phyloP scores from a whole-genome alignment of 768 basidiomycete species.

The Collybia sordida region DNA sequence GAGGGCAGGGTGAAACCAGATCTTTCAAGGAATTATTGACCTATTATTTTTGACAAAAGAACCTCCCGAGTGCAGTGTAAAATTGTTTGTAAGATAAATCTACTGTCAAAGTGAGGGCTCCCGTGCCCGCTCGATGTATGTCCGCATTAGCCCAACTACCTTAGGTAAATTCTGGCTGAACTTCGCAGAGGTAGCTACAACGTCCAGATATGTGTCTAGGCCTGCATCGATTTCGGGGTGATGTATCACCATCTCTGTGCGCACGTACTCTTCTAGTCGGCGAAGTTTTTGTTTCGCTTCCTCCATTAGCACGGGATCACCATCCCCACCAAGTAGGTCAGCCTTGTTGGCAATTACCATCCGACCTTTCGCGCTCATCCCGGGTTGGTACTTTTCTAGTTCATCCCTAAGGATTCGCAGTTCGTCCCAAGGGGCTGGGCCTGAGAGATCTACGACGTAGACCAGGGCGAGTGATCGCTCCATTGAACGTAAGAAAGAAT shows the following conservation, averaged over 20 bases:
- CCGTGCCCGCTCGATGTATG: conserved; percentile 54
- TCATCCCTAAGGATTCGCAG: conserved; percentile 74
- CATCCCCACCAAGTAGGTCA: conserved; percentile 67
- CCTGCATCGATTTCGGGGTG: conserved; percentile 7
- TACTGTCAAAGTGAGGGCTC: conserved; percentile 1
- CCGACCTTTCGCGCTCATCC: conserved; percentile 72
- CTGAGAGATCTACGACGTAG: conserved; percentile 89
- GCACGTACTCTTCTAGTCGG: conserved; percentile 57
- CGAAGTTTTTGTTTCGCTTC: conserved; percentile 57
- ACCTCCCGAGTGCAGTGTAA: no score
- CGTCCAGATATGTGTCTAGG: conserved; percentile 46
- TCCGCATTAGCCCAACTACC: conserved; percentile 66
- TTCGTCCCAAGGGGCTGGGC: conserved; percentile 75
- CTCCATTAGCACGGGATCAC: conserved; percentile 44
- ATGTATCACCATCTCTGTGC: conserved; percentile 37
- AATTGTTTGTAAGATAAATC: no score
- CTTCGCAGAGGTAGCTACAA: conserved; percentile 86
- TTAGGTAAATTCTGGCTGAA: conserved; percentile 76
- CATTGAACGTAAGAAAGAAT: conserved; percentile 90
- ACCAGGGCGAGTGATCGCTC: conserved; percentile 88
- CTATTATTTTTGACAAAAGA: no score
- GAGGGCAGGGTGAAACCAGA: no score
- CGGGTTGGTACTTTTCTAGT: conserved; percentile 77
- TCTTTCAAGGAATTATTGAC: no score
- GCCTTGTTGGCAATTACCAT: conserved; percentile 96